These are phyloP conservation scores for Plasmodium ovale DNA, from an alignment of 169 alveolate species.

Conservation along the genomic window DNA sequence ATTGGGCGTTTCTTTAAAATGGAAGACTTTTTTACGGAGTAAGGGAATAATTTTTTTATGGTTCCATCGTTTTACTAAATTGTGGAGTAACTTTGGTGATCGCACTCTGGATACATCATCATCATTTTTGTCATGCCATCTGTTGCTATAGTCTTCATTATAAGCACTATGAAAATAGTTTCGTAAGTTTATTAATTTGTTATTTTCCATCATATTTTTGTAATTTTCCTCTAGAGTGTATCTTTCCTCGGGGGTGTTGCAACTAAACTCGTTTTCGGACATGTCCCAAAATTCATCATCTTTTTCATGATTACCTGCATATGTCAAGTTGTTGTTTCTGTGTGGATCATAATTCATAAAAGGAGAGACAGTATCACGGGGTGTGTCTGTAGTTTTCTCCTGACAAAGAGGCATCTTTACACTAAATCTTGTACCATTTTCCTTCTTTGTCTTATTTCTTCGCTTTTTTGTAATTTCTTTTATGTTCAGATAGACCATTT, in stretches of 20 bases:
- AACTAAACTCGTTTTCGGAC: not conserved
- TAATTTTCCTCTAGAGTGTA: not conserved
- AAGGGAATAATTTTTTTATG: not conserved
- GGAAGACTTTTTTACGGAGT: not conserved
- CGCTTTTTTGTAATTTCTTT: no score
- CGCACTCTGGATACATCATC: not conserved
- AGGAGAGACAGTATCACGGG: not conserved
- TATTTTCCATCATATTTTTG: conserved; percentile 8
- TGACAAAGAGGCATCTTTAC: not conserved
- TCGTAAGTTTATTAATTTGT: conserved; percentile 4
- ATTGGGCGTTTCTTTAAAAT: not conserved
- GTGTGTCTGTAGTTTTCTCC: not conserved
- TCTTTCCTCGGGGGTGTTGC: no score
- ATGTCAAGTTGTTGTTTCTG: not conserved
- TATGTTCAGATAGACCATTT: no score
- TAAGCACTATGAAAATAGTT: conserved; percentile 23
- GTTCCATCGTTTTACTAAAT: not conserved
- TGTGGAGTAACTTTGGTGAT: not conserved
- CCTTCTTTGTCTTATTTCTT: not conserved
- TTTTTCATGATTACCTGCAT: not conserved
- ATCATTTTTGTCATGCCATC: not conserved
- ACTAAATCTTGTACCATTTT: not conserved
- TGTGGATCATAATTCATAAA: not conserved
- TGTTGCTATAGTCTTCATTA: not conserved
- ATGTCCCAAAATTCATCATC: not conserved